Evolutionary conservation across 495 filamentous ascomycete species (phyloP).

Genomic region (Penicillium manginii): DNA sequence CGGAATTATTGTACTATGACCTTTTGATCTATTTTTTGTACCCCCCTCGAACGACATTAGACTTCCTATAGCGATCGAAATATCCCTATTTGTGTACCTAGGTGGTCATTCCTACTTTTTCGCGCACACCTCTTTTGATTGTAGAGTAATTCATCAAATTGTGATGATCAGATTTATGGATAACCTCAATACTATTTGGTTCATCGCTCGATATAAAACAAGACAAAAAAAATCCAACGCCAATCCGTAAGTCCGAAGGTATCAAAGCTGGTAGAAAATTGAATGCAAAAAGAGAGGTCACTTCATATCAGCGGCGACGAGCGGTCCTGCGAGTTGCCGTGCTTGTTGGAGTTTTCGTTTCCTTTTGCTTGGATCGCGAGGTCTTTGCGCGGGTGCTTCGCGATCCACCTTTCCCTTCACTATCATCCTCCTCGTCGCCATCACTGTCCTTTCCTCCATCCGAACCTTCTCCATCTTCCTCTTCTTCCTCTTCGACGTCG

Average conservation of each 20-base stretch:
- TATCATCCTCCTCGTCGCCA: slow-evolving; percentile 39
- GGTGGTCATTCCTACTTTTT: slow-evolving; percentile 19
- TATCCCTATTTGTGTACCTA: slow-evolving; percentile 42
- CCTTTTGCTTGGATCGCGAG: slow-evolving; percentile 44
- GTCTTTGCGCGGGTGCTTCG: slow-evolving; percentile 46
- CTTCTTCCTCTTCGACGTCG: neutral
- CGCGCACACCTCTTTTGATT: neutral
- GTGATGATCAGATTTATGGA: neutral
- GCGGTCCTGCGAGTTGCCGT: slow-evolving; percentile 39
- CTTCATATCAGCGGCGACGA: slow-evolving; percentile 36
- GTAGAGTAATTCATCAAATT: neutral
- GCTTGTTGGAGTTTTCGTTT: slow-evolving; percentile 34
- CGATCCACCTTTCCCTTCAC: slow-evolving; percentile 43
- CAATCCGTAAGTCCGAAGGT: slow-evolving; percentile 24
- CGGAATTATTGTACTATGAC: slow-evolving; percentile 44
- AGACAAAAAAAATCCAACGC: slow-evolving; percentile 20
- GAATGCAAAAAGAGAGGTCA: neutral
- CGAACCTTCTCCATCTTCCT: slow-evolving; percentile 33
- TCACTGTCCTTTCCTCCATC: slow-evolving; percentile 20
- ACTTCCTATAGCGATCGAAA: slow-evolving; percentile 49
- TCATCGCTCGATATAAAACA: neutral
- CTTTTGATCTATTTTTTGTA: slow-evolving; percentile 37
- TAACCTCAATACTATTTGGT: neutral
- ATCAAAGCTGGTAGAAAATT: slow-evolving; percentile 24
- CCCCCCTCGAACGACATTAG: slow-evolving; percentile 49